phyloP scores from a whole-genome alignment of 371 early-diverging fungal genomes.

The Mycotypha africana region DNA sequence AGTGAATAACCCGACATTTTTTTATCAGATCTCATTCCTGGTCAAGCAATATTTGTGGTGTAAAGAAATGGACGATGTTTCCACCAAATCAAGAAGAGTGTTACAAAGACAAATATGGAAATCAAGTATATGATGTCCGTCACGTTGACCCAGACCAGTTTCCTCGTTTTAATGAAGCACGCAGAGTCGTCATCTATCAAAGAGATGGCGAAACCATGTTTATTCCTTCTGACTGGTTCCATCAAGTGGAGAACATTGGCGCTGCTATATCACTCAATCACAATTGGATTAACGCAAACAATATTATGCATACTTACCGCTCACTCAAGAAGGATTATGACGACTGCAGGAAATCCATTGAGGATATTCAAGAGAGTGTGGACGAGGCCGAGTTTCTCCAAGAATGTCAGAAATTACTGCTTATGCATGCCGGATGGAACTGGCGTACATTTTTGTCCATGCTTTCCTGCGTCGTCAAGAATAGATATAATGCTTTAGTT shows the following conservation, averaged over 20 bases:
- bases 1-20: neutral
- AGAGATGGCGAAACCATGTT: conserved; percentile 63
- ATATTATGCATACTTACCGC: conserved; percentile 39
- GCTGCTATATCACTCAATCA: conserved; percentile 75
- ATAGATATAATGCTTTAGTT: neutral
- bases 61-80: conserved; percentile 68
- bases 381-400: conserved; percentile 38
- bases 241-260: conserved; percentile 66
- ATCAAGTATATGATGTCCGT: conserved; percentile 56
- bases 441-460: conserved; percentile 32
- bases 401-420: conserved; percentile 44
- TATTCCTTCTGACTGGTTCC: conserved; percentile 76
- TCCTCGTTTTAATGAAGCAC: conserved; percentile 46
- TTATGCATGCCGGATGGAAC: conserved; percentile 58
- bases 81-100: conserved; percentile 57
- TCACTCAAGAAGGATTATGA: conserved; percentile 43
- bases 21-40: conserved; percentile 63
- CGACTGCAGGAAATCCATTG: conserved; percentile 49
- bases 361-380: conserved; percentile 47
- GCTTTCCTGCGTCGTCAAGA: neutral
- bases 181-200: conserved; percentile 48
- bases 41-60: conserved; percentile 74
- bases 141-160: conserved; percentile 45
- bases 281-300: conserved; percentile 66
- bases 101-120: conserved; percentile 39